Percentiles rank a stretch among this genome's conserved stretches.
These are phyloP conservation scores for Apiotrichum montevideense DNA, from an alignment of 1,284 basidiomycete species.

Conservation along the genomic window DNA sequence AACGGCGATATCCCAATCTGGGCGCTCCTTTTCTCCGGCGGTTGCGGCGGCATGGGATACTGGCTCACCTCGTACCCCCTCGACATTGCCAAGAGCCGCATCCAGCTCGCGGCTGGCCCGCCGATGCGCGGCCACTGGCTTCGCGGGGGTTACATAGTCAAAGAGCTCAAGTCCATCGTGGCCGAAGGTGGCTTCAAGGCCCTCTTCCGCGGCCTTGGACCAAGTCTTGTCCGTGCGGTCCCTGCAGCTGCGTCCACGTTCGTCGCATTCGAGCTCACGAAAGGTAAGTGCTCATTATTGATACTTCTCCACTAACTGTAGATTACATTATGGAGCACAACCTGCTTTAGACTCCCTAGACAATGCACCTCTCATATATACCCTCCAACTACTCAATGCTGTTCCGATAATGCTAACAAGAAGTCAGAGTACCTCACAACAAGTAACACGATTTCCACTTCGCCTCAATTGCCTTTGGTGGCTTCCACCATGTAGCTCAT, in stretches of 20 bases:
- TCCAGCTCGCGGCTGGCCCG: constrained; percentile 72
- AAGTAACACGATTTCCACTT: not conserved
- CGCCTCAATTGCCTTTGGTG: constrained; percentile 5
- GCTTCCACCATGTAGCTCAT: constrained; percentile 30
- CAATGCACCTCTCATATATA: not conserved
- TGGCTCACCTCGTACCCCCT: constrained; percentile 91
- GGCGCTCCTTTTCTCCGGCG: constrained; percentile 79
- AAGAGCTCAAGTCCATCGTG: constrained; percentile 63
- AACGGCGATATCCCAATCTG: constrained; percentile 64
- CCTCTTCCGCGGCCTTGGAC: constrained; percentile 65
- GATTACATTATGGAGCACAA: constrained; percentile 35
- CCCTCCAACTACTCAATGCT: too few relatives aligned
- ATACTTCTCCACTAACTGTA: constrained; percentile 7
- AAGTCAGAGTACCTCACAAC: too few relatives aligned
- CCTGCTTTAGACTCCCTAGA: constrained; percentile 19
- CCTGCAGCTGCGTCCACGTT: constrained; percentile 89
- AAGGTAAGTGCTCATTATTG: constrained; percentile 49
- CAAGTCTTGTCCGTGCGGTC: constrained; percentile 67
- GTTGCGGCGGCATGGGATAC: constrained; percentile 82
- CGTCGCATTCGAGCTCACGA: constrained; percentile 79
- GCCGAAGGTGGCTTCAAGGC: constrained; percentile 70
- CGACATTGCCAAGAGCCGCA: constrained; percentile 84
- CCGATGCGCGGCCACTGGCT: constrained; percentile 63
- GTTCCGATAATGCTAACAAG: too few relatives aligned
- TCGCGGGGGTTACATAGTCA: constrained; percentile 60